Conservation (phyloP, 257 asterid genomes). For the Rhazya stricta region DNA sequence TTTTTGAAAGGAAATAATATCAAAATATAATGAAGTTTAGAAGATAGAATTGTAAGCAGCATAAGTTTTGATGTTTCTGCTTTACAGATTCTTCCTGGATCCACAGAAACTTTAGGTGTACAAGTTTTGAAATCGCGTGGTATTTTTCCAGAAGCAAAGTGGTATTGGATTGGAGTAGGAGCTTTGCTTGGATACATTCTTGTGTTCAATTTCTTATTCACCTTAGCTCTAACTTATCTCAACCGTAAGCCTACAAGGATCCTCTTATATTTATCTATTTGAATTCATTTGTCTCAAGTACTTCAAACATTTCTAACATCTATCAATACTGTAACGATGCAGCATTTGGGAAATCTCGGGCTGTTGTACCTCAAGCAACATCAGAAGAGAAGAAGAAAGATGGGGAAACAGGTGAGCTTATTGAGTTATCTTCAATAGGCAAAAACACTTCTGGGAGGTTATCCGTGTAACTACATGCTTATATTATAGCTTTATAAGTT, state of each 20-base stretch:
- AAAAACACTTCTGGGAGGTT: slow-evolving; percentile 11
- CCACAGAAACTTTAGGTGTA: slow-evolving; percentile 28
- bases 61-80: neutral
- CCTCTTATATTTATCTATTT: neutral
- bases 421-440: slow-evolving; percentile 33
- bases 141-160: slow-evolving; percentile 33
- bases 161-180: slow-evolving; percentile 53
- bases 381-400: slow-evolving; percentile 31
- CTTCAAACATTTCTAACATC: neutral
- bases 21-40: neutral
- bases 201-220: slow-evolving; percentile 28
- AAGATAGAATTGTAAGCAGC: neutral
- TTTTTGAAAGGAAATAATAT: neutral
- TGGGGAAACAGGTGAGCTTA: slow-evolving; percentile 26
- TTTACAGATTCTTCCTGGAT: slow-evolving; percentile 25
- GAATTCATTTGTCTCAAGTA: slow-evolving; percentile 14
- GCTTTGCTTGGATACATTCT: slow-evolving; percentile 33
- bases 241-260: slow-evolving; percentile 49
- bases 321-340: slow-evolving; percentile 16
- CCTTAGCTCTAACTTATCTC: slow-evolving; percentile 42
- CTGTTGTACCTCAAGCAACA: slow-evolving; percentile 42
- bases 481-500: neutral
- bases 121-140: slow-evolving; percentile 29
- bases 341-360: slow-evolving; percentile 69
- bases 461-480: too few species aligned